phyloP scores from a whole-genome alignment of 164 flowering plant species.

The Vitis labrusca region DNA sequence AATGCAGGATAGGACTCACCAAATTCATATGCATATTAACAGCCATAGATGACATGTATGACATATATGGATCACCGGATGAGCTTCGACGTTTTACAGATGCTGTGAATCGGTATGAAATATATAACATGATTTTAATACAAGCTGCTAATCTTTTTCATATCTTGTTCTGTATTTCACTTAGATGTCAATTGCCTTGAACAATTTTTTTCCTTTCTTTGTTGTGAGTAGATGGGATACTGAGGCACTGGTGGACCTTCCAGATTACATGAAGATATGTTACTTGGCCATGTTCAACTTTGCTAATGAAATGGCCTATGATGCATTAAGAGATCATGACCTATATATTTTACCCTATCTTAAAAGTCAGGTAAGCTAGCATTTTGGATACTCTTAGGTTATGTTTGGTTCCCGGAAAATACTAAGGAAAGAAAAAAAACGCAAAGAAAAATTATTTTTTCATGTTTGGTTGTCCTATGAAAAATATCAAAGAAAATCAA shows the following conservation, averaged over 20 bases:
- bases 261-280: slow-evolving; percentile 31
- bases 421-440: no score
- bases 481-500: no score
- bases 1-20: slow-evolving; percentile 20
- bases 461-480: no score
- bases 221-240: slow-evolving; percentile 29
- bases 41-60: slow-evolving; percentile 29
- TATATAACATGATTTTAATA: slow-evolving; percentile 18
- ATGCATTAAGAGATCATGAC: slow-evolving; percentile 12
- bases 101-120: slow-evolving; percentile 23
- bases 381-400: no score
- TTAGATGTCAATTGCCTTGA: no score
- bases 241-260: slow-evolving; percentile 21
- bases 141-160: not conserved
- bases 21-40: slow-evolving; percentile 18
- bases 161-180: no score
- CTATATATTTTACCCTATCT: slow-evolving; percentile 13
- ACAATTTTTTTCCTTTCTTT: not conserved
- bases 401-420: no score
- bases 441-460: no score
- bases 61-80: slow-evolving; percentile 31
- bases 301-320: slow-evolving; percentile 15
- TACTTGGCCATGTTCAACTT: slow-evolving; percentile 22
- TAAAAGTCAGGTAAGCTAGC: slow-evolving; percentile 20
- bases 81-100: slow-evolving; percentile 28